These are phyloP conservation scores for Erodium moschatum DNA, from an alignment of 441 rosid species.

Conservation along the genomic window DNA sequence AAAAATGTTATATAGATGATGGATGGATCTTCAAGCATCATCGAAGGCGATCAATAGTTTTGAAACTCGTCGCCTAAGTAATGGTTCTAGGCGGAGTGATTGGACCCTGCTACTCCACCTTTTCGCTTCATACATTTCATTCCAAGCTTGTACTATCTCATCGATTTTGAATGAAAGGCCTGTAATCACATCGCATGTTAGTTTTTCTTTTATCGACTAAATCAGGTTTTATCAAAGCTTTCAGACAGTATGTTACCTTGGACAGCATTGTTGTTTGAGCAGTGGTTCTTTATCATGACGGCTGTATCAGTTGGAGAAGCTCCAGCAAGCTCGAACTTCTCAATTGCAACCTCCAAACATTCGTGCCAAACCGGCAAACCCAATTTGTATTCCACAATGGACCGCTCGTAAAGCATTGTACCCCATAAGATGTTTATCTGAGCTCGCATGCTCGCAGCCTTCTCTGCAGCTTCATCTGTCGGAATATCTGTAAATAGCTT, in stretches of 20 bases:
- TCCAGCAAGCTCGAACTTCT: conserved; percentile 92
- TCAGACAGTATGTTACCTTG: conserved; percentile 63
- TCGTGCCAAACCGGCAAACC: conserved; percentile 87
- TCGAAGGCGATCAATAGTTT: conserved; percentile 34
- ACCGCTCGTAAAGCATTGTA: conserved; percentile 80
- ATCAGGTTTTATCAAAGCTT: too few species aligned
- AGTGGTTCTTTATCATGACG: conserved; percentile 87
- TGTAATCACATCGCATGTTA: conserved; percentile 20
- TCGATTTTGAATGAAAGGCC: conserved; percentile 41
- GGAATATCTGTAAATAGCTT: conserved; percentile 43
- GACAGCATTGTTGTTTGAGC: conserved; percentile 61
- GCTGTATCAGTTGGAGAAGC: conserved; percentile 86
- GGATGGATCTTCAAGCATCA: conserved; percentile 25
- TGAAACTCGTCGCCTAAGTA: conserved; percentile 36
- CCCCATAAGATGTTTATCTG: conserved; percentile 94
- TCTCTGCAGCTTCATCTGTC: conserved; percentile 59
- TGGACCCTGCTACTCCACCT: conserved; percentile 39
- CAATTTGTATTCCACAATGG: conserved; percentile 72
- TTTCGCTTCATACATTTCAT: conserved; percentile 49
- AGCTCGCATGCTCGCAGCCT: conserved; percentile 67
- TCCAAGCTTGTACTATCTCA: conserved; percentile 48
- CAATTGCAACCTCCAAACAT: conserved; percentile 84
- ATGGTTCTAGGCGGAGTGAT: conserved; percentile 45
- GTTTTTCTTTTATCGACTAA: too few species aligned
- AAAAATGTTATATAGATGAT: neutral